Base-by-base conservation (phyloP, 352 stramenopile species). In the Pythium apleroticum region DNA sequence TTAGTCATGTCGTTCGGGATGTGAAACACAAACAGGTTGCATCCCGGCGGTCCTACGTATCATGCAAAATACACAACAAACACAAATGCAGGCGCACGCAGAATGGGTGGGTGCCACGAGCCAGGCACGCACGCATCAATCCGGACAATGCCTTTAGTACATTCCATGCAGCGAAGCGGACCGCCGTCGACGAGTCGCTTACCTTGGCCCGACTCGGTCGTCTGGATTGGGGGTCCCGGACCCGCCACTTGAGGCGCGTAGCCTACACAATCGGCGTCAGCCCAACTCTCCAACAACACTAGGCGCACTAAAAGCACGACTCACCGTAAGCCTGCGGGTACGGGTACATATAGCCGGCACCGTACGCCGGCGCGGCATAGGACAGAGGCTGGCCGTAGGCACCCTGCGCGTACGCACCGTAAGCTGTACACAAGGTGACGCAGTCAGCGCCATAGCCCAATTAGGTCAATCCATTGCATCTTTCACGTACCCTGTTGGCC, bases 21-120 rank as follows among this genome's bases (percentile, higher is more conserved):
- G 78, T 99, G 94, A 86, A 99, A 99, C 62, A 99, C 93, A 87
- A 98, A 99, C 24, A 99, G 78, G 80, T 98, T 99, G 72, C 93
- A 97, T 71, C 93, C 94, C 84, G 95, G 91, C 57, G 95, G 95
- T 71, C 94, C 93, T 95, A 65, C 49, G 39, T n/a, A 69, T 60
- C 43, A 65, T 68, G 46, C 69, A 67, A 84, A 78, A 63, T 48
- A 69, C 56, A 64, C 50, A 48, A 68, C 56, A 64, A 48, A 65
- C 33, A 67, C 24, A 68, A 60, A 76, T 63, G 39, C 56, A 75
- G 55, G 54, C 48, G 58, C 39, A 73, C 57, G 62, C 41, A 30
- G 46, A 37, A 60, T 39, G 60, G 20, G 45, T 37, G 37, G 60
- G 20, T 49, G 41, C 49, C 68, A 74, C 54, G 30, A 66, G 65